phyloP scores from a whole-genome alignment of 257 asterid genomes.

The Striga asiatica region DNA sequence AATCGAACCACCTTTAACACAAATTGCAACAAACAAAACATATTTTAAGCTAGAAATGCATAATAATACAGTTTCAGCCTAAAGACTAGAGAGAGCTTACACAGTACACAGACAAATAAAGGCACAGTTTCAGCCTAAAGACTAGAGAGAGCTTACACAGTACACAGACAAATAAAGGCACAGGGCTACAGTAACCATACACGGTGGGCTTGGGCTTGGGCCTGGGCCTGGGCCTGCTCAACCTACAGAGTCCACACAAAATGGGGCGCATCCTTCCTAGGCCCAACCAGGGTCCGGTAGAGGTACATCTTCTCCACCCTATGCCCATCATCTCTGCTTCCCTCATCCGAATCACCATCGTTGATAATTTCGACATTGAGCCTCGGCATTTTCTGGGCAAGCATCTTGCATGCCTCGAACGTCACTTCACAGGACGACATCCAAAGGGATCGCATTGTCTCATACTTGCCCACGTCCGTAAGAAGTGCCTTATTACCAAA shows the following conservation, averaged over 20 bases:
- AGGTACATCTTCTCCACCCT: slow-evolving; percentile 69
- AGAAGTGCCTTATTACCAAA: slow-evolving; percentile 71
- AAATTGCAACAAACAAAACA: slow-evolving; percentile 12
- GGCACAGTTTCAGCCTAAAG: slow-evolving; percentile 8
- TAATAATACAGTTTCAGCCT: slow-evolving; percentile 6
- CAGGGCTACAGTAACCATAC: no score
- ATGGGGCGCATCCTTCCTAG: slow-evolving; percentile 58
- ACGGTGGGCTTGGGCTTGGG: no score
- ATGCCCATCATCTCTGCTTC: slow-evolving; percentile 28
- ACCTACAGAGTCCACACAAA: slow-evolving; percentile 56
- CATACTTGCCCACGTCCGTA: slow-evolving; percentile 80
- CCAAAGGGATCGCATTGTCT: slow-evolving; percentile 98
- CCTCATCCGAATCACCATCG: slow-evolving; percentile 38
- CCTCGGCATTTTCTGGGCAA: slow-evolving; percentile 70
- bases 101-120: background rate
- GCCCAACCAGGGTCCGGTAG: slow-evolving; percentile 69
- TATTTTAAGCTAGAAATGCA: slow-evolving; percentile 16
- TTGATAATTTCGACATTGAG: slow-evolving; percentile 65
- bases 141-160: slow-evolving; percentile 9
- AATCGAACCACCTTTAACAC: slow-evolving; percentile 12
- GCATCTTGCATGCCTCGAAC: slow-evolving; percentile 62
- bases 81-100: slow-evolving; percentile 14
- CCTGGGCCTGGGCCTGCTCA: no score
- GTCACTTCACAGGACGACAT: slow-evolving; percentile 87
- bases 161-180: background rate